A percentile compares a stretch with the other conserved stretches of the same genome.
These are phyloP conservation scores for Mortierella sp. DNA, from an alignment of 371 early-diverging fungal genomes.

Conservation along the genomic window DNA sequence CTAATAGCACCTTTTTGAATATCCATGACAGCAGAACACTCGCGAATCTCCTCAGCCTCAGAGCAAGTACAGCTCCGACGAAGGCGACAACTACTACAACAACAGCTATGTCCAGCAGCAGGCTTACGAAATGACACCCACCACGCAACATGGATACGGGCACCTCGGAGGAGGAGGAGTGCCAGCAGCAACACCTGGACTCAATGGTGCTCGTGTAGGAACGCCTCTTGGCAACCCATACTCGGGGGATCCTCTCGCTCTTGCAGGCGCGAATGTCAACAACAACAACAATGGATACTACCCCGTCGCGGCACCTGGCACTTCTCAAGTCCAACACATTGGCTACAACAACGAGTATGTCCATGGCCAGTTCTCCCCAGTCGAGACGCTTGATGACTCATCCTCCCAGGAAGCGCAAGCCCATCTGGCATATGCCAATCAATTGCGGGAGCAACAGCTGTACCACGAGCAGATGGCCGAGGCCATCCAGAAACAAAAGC, in stretches of 20 bases:
- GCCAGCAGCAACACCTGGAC: constrained; percentile 10
- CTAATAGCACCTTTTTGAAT: not conserved
- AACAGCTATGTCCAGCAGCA: constrained; percentile 24
- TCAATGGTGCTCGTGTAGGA: not conserved
- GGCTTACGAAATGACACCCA: constrained; percentile 19
- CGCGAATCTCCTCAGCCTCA: constrained; percentile 6
- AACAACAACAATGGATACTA: not conserved
- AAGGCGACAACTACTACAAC: constrained; percentile 29
- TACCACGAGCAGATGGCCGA: constrained; percentile 55
- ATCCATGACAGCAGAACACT: constrained; percentile 10
- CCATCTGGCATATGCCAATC: constrained; percentile 45
- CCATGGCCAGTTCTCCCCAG: constrained; percentile 26
- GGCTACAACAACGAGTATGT: constrained; percentile 19
- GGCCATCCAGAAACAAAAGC: constrained; percentile 38
- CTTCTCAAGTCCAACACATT: constrained; percentile 1
- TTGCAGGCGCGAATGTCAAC: not conserved
- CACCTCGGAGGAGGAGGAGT: not conserved
- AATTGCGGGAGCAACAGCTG: constrained; percentile 44
- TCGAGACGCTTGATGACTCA: constrained; percentile 35
- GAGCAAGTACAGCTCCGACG: constrained; percentile 5
- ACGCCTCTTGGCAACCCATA: constrained; percentile 14
- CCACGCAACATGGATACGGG: not conserved
- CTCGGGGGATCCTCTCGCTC: constrained; percentile 30
- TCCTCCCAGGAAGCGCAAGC: constrained; percentile 44
- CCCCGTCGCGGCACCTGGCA: constrained; percentile 13